These are phyloP conservation scores for Diphasiastrum complanatum DNA, from an alignment of 83 land plant genomes.

Conservation along the genomic window DNA sequence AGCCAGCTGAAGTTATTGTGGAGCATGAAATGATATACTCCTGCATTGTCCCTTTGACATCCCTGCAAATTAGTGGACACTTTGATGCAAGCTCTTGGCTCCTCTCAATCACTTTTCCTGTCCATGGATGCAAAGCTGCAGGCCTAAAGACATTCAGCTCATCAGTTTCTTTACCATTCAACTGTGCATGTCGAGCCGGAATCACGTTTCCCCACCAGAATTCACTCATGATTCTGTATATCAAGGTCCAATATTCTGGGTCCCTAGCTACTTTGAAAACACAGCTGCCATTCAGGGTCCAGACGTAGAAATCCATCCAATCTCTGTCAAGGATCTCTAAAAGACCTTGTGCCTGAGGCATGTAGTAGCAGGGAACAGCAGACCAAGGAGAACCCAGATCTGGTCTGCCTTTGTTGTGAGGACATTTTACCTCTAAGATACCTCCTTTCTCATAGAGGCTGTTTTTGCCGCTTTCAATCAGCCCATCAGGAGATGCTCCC, in stretches of 20 bases:
- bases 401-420: slow-evolving; percentile 70
- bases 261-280: slow-evolving; percentile 52
- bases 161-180: slow-evolving; percentile 25
- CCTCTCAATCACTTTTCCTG: slow-evolving; percentile 33
- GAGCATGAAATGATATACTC: too few species aligned
- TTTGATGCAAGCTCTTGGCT: slow-evolving; percentile 50
- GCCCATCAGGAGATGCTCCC: slow-evolving; percentile 84
- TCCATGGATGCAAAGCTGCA: slow-evolving; percentile 33
- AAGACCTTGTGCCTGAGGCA: slow-evolving; percentile 82
- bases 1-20: too few species aligned
- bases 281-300: slow-evolving; percentile 72
- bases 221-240: slow-evolving; percentile 47
- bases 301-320: slow-evolving; percentile 76
- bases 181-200: slow-evolving; percentile 58
- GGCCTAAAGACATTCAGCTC: slow-evolving; percentile 36
- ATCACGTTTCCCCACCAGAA: slow-evolving; percentile 82
- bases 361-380: slow-evolving; percentile 59
- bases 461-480: slow-evolving; percentile 37
- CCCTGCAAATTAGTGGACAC: slow-evolving; percentile 53
- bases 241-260: slow-evolving; percentile 52
- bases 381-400: slow-evolving; percentile 62
- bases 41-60: slow-evolving; percentile 48
- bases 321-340: slow-evolving; percentile 74
- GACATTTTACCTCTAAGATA: slow-evolving; percentile 78
- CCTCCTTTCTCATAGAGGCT: slow-evolving; percentile 36